Evolutionary conservation across 164 flowering plant species (phyloP), one percentile per base, ranked within the genome.

Genomic region (Magnolia changhungtana): DNA sequence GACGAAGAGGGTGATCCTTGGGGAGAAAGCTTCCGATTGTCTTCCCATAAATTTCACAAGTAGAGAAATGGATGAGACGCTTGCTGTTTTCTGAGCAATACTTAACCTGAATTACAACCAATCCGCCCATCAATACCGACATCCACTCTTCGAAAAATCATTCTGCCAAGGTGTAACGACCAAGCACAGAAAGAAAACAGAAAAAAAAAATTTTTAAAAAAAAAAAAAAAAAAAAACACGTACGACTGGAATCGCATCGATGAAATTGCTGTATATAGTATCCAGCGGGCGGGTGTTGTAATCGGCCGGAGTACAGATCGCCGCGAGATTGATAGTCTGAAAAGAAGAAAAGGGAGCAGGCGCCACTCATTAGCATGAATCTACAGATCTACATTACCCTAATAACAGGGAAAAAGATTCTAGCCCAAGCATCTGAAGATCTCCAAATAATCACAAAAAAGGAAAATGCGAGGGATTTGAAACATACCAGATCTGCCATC

Each of bases 31-130:
- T 83, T 66, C 98, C 98, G 76, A 94, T 89, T 1, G 99, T 96
- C 80, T 94, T 96, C 69, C 98, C 98, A 82, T 96, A 96, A 23
- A 94, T 90, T 86, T 96, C 99, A 82, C 99, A 94, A 67, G 99
- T 96, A 9, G 99, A 96, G 83, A 96, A 96, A 84, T 96, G 98
- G 81, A 96, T 96, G 55, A 96, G 90, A 72, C 99, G 95, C 88
- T 96, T 96, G 82, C 80, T 83, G 84, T 96, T 96, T 76, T 92
- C 99, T 4, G 99, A 96, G 73, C 99, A 96, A 77, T 92, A 92
- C 81, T 92, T 92, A 24, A 93, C 98, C 98, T 95, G 75, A 51
- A 79, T 18, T 52, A 49, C 45, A 29, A 66, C 68, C 13, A 55
- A 67, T n/a, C n/a, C 0, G 71, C 14, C 72, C 59, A 68, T 68